These are phyloP conservation scores for Rhynchospora breviuscula DNA, from an alignment of 176 grass and related monocot species.

Conservation along the genomic window DNA sequence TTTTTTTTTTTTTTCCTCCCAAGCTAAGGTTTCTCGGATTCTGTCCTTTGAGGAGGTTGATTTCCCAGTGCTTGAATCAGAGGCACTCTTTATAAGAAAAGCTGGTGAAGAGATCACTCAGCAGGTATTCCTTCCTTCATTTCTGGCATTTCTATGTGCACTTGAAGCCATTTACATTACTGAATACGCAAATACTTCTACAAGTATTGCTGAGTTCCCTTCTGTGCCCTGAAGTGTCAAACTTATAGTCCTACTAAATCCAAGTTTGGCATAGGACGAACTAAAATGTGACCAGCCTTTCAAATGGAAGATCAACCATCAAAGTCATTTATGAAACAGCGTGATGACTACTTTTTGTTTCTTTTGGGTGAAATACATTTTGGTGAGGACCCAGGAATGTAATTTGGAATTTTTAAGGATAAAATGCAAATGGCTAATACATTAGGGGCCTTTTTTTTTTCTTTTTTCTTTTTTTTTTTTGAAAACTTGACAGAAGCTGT, in stretches of 20 bases:
- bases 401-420: background rate
- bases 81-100: slow-evolving; percentile 78
- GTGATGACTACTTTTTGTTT: background rate
- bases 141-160: background rate
- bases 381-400: background rate
- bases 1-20: background rate
- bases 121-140: slow-evolving; percentile 31
- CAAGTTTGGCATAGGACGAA: background rate
- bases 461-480: too few relatives aligned
- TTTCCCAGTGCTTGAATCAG: slow-evolving; percentile 86
- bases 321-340: background rate
- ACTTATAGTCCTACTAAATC: background rate
- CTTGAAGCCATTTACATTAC: background rate
- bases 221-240: background rate
- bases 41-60: slow-evolving; percentile 90
- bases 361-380: background rate
- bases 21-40: slow-evolving; percentile 47
- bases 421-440: background rate
- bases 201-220: background rate
- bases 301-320: background rate
- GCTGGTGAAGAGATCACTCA: slow-evolving; percentile 82
- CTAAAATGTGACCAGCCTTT: background rate
- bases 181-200: background rate
- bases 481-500: too few relatives aligned
- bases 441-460: too few relatives aligned